Evolutionary conservation across 1,284 basidiomycete species (phyloP).

Genomic region (Papiliotrema nemorosa): DNA sequence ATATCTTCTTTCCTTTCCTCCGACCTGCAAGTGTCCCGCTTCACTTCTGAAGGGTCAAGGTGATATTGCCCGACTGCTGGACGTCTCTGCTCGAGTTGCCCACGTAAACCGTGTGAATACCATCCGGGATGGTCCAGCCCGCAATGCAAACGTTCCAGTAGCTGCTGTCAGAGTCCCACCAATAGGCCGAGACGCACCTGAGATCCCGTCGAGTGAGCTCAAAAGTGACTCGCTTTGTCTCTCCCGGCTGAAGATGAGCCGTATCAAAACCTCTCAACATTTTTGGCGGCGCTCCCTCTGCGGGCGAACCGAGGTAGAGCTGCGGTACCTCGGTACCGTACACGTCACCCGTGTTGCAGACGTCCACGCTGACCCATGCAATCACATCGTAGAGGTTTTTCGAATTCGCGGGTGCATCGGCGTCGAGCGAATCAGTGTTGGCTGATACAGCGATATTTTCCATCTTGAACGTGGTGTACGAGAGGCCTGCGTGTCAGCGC

Average conservation of each 20-base stretch:
- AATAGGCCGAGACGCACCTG: conserved; percentile 1
- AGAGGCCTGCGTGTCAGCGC: conserved; percentile 15
- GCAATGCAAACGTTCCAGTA: conserved; percentile 10
- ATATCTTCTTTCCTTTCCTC: no score
- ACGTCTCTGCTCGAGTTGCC: not conserved
- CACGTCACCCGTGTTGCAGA: conserved; percentile 48
- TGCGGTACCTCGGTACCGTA: conserved; percentile 50
- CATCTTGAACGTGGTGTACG: conserved; percentile 46
- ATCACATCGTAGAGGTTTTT: conserved; percentile 26
- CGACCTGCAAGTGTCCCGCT: no score
- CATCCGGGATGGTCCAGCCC: conserved; percentile 7
- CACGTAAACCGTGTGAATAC: conserved; percentile 9
- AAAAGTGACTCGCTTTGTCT: conserved; percentile 11
- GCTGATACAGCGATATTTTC: conserved; percentile 15
- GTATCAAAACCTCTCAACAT: conserved; percentile 13
- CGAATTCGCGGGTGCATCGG: conserved; percentile 9
- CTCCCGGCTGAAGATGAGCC: conserved; percentile 5
- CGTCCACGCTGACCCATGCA: conserved; percentile 30
- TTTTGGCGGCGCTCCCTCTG: conserved; percentile 9
- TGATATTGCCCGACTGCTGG: not conserved
- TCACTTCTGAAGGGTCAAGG: conserved; percentile 1
- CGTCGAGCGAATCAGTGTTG: conserved; percentile 9
- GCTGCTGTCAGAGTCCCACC: conserved; percentile 1
- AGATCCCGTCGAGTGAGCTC: conserved; percentile 13
- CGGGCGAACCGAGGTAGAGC: conserved; percentile 25